Evolutionary conservation across 2,329 filamentous ascomycete species (phyloP).

Genomic region (Zopfia rhizophila): DNA sequence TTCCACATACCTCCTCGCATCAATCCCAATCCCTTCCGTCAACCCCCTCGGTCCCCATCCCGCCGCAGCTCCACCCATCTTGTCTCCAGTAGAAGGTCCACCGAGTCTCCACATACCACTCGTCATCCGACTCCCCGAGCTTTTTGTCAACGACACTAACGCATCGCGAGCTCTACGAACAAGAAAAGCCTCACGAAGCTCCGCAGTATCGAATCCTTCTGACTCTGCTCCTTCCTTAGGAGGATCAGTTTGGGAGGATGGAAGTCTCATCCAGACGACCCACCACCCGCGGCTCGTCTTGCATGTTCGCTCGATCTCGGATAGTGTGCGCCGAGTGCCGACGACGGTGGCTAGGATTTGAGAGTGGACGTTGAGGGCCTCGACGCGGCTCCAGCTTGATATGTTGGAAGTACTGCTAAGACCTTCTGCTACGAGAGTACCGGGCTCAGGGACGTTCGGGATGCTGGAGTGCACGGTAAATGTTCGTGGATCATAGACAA

Average conservation of each 20-base stretch:
- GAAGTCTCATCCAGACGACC: conserved; percentile 71
- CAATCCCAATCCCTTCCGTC: conserved; percentile 78
- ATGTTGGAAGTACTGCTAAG: conserved; percentile 23
- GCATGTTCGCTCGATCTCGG: conserved; percentile 68
- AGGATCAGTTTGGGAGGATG: conserved; percentile 35
- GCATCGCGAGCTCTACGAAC: conserved; percentile 53
- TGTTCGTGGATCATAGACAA: conserved; percentile 69
- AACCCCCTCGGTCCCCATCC: conserved; percentile 69
- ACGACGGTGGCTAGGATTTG: conserved; percentile 67
- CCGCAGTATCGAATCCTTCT: conserved; percentile 35
- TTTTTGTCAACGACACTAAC: conserved; percentile 26
- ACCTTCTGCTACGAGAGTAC: conserved; percentile 54
- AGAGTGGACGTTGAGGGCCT: conserved; percentile 70
- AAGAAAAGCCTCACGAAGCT: conserved; percentile 56
- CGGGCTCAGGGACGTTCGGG: conserved; percentile 70
- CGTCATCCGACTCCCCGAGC: conserved; percentile 35
- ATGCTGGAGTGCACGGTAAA: conserved; percentile 70
- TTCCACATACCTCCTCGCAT: conserved; percentile 80
- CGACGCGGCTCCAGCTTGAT: conserved; percentile 62
- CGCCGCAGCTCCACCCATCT: conserved; percentile 53
- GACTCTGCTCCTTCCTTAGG: conserved; percentile 16
- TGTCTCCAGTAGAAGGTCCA: conserved; percentile 34
- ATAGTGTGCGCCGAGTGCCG: conserved; percentile 56
- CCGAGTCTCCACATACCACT: conserved; percentile 49
- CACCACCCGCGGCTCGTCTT: conserved; percentile 74